phyloP scores from a whole-genome alignment of 352 stramenopile species.

The Pythium sp. region DNA sequence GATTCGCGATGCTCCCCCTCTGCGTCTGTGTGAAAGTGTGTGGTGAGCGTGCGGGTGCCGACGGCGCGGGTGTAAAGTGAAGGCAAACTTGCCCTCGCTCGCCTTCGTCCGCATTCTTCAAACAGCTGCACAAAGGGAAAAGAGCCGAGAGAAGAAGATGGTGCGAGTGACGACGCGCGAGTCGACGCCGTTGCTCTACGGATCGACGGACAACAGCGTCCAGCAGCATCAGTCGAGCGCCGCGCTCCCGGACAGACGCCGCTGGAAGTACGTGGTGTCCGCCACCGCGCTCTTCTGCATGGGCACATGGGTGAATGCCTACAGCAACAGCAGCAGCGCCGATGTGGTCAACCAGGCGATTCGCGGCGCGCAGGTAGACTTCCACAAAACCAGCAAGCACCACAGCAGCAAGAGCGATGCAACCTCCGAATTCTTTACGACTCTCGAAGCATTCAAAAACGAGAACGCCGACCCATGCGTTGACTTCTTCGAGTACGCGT shows the following conservation, averaged over 20 bases:
- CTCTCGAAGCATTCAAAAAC: constrained; percentile 51
- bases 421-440: constrained; percentile 39
- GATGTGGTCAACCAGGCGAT: constrained; percentile 1
- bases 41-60: no score
- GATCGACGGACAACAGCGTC: constrained; percentile 16
- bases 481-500: constrained; percentile 79
- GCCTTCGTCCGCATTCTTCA: not conserved
- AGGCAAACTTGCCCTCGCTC: not conserved
- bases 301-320: constrained; percentile 23
- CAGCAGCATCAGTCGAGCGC: not conserved
- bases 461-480: constrained; percentile 52
- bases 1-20: constrained; percentile 1
- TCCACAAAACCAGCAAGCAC: constrained; percentile 4
- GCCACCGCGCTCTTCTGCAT: constrained; percentile 26
- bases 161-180: constrained; percentile 18
- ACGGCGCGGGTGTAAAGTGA: not conserved
- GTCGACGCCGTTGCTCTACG: constrained; percentile 34
- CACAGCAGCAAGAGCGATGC: constrained; percentile 4
- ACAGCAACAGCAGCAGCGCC: not conserved
- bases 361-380: constrained; percentile 3
- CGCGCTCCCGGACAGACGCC: not conserved
- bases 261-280: constrained; percentile 13
- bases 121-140: not conserved
- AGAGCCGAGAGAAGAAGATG: not conserved
- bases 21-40: not conserved